Evolutionary conservation across 1,284 basidiomycete genomes (phyloP).

Genomic region (Retiboletus flavoniger): DNA sequence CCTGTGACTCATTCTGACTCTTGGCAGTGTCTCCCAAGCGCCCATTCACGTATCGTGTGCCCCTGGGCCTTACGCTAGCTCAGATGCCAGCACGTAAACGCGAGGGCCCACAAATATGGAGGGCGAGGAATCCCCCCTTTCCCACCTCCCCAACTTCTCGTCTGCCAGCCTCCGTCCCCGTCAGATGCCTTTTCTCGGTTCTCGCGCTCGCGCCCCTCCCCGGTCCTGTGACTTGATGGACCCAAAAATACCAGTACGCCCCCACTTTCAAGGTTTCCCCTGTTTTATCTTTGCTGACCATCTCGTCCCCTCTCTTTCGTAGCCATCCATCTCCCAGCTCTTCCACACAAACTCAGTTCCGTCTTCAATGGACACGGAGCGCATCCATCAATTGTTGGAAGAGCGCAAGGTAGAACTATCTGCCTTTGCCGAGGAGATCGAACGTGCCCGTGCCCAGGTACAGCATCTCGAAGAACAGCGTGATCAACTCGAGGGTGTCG

Average conservation of each 20-base stretch:
- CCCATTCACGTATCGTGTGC: not conserved
- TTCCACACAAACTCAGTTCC: slow-evolving; percentile 31
- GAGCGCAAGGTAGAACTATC: slow-evolving; percentile 20
- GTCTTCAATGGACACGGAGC: slow-evolving; percentile 21
- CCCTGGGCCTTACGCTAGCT: too few relatives aligned
- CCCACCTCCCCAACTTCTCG: not conserved
- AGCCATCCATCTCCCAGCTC: slow-evolving; percentile 31
- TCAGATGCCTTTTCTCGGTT: slow-evolving; percentile 8
- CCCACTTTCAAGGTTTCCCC: not conserved
- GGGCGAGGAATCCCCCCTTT: not conserved
- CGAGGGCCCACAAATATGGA: slow-evolving; percentile 6
- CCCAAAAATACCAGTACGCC: slow-evolving; percentile 25
- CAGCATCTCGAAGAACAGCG: slow-evolving; percentile 21
- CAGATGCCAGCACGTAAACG: not conserved
- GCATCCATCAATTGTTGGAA: slow-evolving; percentile 17
- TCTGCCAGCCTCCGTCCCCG: not conserved
- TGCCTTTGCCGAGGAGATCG: slow-evolving; percentile 20
- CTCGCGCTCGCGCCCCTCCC: not conserved
- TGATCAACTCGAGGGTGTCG: slow-evolving; percentile 9
- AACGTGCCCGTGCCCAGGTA: slow-evolving; percentile 22
- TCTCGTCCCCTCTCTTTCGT: not conserved
- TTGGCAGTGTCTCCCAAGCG: not conserved
- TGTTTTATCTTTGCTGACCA: not conserved
- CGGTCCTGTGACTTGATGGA: slow-evolving; percentile 2
- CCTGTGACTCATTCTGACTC: too few relatives aligned